phyloP scores from a whole-genome alignment of 2,329 filamentous ascomycete genomes.

The Diaporthe vexans region DNA sequence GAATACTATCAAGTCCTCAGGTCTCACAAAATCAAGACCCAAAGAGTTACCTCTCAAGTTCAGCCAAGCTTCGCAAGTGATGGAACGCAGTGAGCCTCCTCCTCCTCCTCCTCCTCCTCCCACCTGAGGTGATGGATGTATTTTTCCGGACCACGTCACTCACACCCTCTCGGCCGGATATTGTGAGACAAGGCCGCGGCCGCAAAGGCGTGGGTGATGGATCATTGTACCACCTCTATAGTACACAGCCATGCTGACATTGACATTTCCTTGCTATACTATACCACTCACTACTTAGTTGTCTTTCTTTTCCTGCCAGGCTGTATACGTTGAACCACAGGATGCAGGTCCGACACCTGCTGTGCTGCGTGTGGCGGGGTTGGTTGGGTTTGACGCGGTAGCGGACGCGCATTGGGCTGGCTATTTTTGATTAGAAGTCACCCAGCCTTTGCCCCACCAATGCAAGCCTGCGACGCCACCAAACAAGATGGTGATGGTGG shows the following conservation, averaged over 20 bases:
- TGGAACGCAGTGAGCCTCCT: constrained; percentile 18
- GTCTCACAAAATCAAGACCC: constrained; percentile 9
- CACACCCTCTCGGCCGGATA: constrained; percentile 18
- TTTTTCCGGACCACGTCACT: constrained; percentile 38
- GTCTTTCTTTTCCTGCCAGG: background rate
- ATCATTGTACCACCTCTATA: background rate
- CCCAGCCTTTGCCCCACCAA: background rate
- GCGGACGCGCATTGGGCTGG: constrained; percentile 8
- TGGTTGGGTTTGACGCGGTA: background rate
- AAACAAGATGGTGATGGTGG: background rate
- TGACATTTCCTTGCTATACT: background rate
- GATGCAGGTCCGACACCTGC: constrained; percentile 41
- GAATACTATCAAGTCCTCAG: constrained; percentile 31
- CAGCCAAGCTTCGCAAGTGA: constrained; percentile 8
- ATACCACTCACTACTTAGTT: background rate
- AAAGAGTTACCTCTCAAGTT: background rate
- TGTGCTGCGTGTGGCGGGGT: constrained; percentile 30
- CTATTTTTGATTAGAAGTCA: constrained; percentile 13
- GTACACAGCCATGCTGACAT: background rate
- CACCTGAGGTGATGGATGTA: constrained; percentile 1
- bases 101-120: background rate
- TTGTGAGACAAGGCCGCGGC: constrained; percentile 23
- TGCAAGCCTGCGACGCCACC: constrained; percentile 17
- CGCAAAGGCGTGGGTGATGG: background rate
- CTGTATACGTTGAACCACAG: constrained; percentile 15